These are phyloP conservation scores for Ceratobasidium sp. DNA, from an alignment of 1,284 basidiomycete genomes.

Conservation along the genomic window DNA sequence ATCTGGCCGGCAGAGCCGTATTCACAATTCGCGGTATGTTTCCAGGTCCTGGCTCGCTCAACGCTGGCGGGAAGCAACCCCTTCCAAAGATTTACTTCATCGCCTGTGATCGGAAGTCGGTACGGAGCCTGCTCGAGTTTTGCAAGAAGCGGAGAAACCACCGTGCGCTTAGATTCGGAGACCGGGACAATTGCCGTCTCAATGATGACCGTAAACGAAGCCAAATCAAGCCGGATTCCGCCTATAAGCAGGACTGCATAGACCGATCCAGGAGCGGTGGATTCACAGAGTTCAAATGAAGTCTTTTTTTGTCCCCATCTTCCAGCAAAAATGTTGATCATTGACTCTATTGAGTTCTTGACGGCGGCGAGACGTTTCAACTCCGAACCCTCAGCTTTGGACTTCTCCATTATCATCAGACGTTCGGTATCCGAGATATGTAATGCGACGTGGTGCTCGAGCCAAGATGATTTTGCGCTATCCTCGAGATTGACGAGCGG, in stretches of 20 bases:
- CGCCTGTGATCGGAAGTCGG: background rate
- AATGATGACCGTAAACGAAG: background rate
- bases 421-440: constrained; percentile 14
- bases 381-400: background rate
- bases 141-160: background rate
- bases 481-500: constrained; percentile 9
- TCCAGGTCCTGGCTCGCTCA: constrained; percentile 35
- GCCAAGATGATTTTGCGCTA: constrained; percentile 4
- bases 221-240: constrained; percentile 15
- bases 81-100: constrained; percentile 20
- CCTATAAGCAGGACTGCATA: constrained; percentile 29
- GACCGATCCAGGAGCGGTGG: background rate
- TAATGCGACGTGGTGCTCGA: background rate
- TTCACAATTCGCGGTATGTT: constrained; percentile 21
- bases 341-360: constrained; percentile 19
- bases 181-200: constrained; percentile 24
- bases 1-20: background rate
- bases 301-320: background rate
- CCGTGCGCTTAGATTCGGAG: background rate
- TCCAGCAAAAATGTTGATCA: background rate
- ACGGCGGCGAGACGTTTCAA: background rate
- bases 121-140: background rate
- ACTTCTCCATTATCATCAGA: background rate
- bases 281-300: background rate
- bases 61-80: constrained; percentile 21